phyloP scores from a whole-genome alignment of 2,329 filamentous ascomycete species.

The Diaporthe aspalathi region DNA sequence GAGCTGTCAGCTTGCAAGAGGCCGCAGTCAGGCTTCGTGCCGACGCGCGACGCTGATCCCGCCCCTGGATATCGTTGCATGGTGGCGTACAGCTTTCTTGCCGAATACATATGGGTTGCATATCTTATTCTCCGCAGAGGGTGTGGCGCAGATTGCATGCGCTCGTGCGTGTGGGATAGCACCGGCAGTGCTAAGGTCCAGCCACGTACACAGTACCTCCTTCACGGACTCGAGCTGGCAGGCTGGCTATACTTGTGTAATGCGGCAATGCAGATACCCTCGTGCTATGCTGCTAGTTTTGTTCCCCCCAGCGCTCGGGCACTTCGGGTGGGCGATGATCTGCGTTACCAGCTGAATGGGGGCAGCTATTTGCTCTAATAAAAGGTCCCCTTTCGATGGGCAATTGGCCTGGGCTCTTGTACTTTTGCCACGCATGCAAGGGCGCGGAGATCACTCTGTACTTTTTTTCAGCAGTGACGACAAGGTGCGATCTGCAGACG shows the following conservation, averaged over 20 bases:
- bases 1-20: not conserved
- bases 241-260: conserved; percentile 7
- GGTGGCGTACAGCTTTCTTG: conserved; percentile 6
- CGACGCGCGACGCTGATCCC: not conserved
- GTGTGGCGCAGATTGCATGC: conserved; percentile 10
- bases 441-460: conserved; percentile 13
- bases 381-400: not conserved
- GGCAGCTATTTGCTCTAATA: not conserved
- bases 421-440: conserved; percentile 29
- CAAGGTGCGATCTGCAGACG: conserved; percentile 15
- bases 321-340: conserved; percentile 5
- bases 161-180: not conserved
- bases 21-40: not conserved
- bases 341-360: not conserved
- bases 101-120: not conserved
- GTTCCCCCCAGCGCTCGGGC: not conserved
- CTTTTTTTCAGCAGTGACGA: conserved; percentile 6
- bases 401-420: conserved; percentile 31
- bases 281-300: not conserved
- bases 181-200: not conserved
- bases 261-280: not conserved
- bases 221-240: not conserved
- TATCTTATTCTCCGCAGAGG: not conserved
- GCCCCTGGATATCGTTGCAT: conserved; percentile 3
- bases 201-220: not conserved